Percentiles rank a stretch among this genome's conserved stretches.
phyloP scores from a whole-genome alignment of 2,329 filamentous ascomycete genomes.

The Clonostachys byssicola region DNA sequence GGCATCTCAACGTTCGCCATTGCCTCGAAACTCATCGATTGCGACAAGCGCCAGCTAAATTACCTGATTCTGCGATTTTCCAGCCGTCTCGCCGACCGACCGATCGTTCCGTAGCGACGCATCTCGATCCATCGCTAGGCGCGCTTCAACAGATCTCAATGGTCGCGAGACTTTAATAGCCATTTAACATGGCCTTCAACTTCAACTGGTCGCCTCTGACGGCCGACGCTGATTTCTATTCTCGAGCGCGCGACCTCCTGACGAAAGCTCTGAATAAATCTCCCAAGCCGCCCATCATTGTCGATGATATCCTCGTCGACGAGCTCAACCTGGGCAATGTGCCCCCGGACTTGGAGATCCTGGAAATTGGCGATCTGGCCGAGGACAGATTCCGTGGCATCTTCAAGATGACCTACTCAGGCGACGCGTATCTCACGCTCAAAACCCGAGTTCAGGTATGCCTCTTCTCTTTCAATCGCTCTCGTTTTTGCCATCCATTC shows the following conservation, averaged over 20 bases:
- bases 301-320: conserved; percentile 97
- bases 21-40: too few relatives aligned
- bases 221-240: conserved; percentile 87
- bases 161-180: conserved; percentile 27
- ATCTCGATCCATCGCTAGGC: too few relatives aligned
- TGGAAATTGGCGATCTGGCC: conserved; percentile 95
- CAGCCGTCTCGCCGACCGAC: too few relatives aligned
- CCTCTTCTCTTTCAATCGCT: conserved; percentile 14
- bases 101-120: too few relatives aligned
- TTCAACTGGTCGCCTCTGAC: conserved; percentile 99
- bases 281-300: conserved; percentile 96
- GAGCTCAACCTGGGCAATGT: conserved; percentile 95
- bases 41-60: too few relatives aligned
- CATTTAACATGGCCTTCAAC: conserved; percentile 91
- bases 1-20: too few relatives aligned
- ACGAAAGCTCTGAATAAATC: conserved; percentile 96
- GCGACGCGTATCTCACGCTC: conserved; percentile 91
- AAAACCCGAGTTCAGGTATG: conserved; percentile 90
- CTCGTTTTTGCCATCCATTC: background rate
- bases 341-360: conserved; percentile 90
- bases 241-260: conserved; percentile 87
- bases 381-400: conserved; percentile 97
- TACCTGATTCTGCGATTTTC: too few relatives aligned
- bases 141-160: conserved; percentile 11
- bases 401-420: conserved; percentile 98